Evolutionary conservation across 169 alveolate genomes (phyloP).

Genomic region (Perkinsus chesapeaki): DNA sequence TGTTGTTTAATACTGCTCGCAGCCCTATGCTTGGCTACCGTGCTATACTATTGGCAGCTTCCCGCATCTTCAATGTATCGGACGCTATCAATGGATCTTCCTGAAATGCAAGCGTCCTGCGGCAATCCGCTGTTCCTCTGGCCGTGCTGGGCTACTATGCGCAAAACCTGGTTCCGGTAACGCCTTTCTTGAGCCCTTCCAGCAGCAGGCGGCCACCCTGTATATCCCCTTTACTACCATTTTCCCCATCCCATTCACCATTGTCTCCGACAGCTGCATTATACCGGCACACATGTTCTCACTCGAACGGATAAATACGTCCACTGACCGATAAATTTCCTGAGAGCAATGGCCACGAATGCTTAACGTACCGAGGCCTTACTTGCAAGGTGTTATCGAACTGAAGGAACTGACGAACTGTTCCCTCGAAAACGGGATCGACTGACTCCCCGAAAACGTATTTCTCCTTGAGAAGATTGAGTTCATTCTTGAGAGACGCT

Average conservation of each 20-base stretch:
- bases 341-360: not conserved
- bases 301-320: constrained; percentile 10
- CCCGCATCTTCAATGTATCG: constrained; percentile 11
- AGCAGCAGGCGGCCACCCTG: no score
- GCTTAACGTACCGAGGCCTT: not conserved
- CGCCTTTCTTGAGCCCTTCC: no score
- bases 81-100: constrained; percentile 7
- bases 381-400: constrained; percentile 20
- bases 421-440: constrained; percentile 21
- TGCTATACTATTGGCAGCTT: not conserved
- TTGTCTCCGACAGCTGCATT: constrained; percentile 14
- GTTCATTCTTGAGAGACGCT: constrained; percentile 2
- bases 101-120: no score
- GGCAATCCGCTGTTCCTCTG: no score
- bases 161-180: no score
- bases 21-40: not conserved
- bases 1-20: not conserved
- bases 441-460: not conserved
- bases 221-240: not conserved
- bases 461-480: constrained; percentile 11
- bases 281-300: constrained; percentile 25
- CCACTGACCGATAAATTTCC: constrained; percentile 9
- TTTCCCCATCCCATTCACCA: constrained; percentile 21
- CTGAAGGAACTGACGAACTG: constrained; percentile 27
- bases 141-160: no score